Conservation (phyloP, 768 basidiomycete species). For the Calvatia gigantea region DNA sequence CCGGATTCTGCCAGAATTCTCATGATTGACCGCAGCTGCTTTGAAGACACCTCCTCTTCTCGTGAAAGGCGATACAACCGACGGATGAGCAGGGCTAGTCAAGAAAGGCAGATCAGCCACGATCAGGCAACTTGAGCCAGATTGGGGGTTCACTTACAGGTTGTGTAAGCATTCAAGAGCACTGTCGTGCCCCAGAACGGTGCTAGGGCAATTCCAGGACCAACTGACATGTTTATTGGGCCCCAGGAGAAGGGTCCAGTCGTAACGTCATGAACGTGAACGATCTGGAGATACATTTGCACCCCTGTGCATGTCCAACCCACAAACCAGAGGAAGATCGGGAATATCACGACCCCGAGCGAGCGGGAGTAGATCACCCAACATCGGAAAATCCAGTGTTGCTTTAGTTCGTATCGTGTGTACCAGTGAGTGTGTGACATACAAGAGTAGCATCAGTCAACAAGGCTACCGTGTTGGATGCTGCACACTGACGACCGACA, state of each 20-base stretch:
- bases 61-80: neutral
- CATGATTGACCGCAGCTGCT: neutral
- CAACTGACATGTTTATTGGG: neutral
- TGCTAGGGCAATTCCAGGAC: neutral
- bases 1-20: constrained; percentile 7
- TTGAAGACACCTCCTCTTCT: neutral
- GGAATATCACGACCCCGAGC: neutral
- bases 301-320: neutral
- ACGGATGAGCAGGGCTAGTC: neutral
- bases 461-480: neutral
- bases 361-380: neutral
- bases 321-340: neutral
- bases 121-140: neutral
- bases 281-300: neutral
- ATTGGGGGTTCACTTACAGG: neutral
- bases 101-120: neutral
- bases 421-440: too few species aligned
- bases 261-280: neutral
- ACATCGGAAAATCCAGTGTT: neutral
- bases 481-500: neutral
- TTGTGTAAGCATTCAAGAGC: neutral
- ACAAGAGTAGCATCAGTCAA: neutral
- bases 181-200: neutral
- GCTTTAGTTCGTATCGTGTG: too few species aligned
- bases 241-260: neutral